Percentiles rank a stretch among this genome's conserved stretches.
These are phyloP conservation scores for Venturia carpophila DNA, from an alignment of 2,329 filamentous ascomycete species.

Conservation along the genomic window DNA sequence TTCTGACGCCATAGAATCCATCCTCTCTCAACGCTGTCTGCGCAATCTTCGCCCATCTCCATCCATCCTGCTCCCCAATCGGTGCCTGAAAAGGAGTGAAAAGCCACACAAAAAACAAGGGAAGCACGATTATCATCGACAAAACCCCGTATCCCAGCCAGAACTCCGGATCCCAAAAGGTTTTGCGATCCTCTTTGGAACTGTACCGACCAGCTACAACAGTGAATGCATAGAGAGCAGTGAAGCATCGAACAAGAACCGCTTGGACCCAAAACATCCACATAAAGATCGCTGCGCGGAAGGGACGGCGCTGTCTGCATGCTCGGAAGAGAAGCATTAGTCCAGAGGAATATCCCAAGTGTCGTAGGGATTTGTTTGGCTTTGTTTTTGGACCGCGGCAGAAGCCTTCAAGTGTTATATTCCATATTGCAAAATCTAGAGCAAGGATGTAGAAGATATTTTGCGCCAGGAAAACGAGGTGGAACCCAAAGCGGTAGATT, in stretches of 20 bases:
- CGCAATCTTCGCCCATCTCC: neutral
- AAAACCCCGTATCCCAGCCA: constrained; percentile 3
- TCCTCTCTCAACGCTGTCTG: constrained; percentile 2
- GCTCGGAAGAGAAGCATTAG: constrained; percentile 5
- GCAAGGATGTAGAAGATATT: constrained; percentile 15
- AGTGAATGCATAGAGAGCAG: neutral
- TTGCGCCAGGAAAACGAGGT: constrained; percentile 12
- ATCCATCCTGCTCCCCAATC: neutral
- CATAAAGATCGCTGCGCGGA: constrained; percentile 13
- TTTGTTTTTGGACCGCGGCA: neutral
- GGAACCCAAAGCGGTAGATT: constrained; percentile 13
- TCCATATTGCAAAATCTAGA: constrained; percentile 11
- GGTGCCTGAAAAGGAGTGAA: constrained; percentile 9
- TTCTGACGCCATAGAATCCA: constrained; percentile 6
- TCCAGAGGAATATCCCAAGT: constrained; percentile 8
- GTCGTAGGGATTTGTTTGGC: constrained; percentile 9
- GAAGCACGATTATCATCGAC: constrained; percentile 7
- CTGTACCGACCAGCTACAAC: neutral
- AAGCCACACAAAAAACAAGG: constrained; percentile 9
- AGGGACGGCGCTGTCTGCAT: constrained; percentile 11
- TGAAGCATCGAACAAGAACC: neutral
- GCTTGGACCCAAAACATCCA: constrained; percentile 15
- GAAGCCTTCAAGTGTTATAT: constrained; percentile 12
- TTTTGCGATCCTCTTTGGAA: neutral
- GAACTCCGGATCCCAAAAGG: constrained; percentile 5